A percentile compares a stretch with the other conserved stretches of the same genome.
Evolutionary conservation across 805 yeast species (phyloP).

Genomic region (Candida alai): DNA sequence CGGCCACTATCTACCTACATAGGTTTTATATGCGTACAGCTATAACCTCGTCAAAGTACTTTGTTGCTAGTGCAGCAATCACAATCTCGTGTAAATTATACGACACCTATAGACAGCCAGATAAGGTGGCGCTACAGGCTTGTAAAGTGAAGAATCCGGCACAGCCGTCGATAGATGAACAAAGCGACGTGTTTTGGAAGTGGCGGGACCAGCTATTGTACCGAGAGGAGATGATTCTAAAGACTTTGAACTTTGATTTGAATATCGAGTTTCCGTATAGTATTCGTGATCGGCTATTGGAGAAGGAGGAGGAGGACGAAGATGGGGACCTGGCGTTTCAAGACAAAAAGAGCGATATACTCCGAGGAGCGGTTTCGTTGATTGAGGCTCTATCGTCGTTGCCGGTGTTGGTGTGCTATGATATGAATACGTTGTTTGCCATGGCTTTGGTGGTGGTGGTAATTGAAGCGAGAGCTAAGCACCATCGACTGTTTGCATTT

Average conservation of each 20-base stretch:
- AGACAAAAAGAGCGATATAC: conserved; percentile 15
- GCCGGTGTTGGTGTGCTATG: conserved; percentile 36
- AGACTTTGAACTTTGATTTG: conserved; percentile 37
- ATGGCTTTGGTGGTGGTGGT: conserved; percentile 21
- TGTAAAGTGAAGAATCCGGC: conserved; percentile 32
- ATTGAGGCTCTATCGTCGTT: conserved; percentile 36
- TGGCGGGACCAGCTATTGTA: conserved; percentile 43
- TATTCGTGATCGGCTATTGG: conserved; percentile 21
- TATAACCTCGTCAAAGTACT: conserved; percentile 41
- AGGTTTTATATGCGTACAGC: conserved; percentile 41
- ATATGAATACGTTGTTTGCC: conserved; percentile 30
- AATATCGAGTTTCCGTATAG: conserved; percentile 37
- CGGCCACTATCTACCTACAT: conserved; percentile 37
- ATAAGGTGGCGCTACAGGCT: conserved; percentile 37
- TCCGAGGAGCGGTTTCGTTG: conserved; percentile 28
- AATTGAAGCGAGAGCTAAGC: conserved; percentile 18
- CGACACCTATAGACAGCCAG: conserved; percentile 42
- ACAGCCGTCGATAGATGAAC: conserved; percentile 31
- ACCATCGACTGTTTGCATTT: no score
- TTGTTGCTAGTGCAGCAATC: conserved; percentile 41
- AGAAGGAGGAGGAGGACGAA: conserved; percentile 5
- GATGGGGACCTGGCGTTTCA: conserved; percentile 9
- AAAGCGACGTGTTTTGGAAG: conserved; percentile 38
- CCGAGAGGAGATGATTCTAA: conserved; percentile 39
- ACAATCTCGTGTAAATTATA: conserved; percentile 41